Conservation (phyloP, 2,329 filamentous ascomycete species). For the Penicillium sp. region DNA sequence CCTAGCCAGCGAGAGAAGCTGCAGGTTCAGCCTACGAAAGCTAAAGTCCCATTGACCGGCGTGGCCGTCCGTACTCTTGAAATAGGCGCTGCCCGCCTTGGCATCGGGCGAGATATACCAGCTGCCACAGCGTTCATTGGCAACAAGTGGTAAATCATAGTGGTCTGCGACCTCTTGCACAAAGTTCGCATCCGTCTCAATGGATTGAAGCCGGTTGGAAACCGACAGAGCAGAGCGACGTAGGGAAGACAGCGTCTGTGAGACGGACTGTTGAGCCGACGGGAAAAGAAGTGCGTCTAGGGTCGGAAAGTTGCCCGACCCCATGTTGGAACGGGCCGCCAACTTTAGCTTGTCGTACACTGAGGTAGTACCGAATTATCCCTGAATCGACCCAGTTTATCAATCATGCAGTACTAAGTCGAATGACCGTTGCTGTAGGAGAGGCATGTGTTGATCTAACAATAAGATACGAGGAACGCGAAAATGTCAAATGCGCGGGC, state of each 20-base stretch:
- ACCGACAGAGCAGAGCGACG: slow-evolving; percentile 72
- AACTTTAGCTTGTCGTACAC: slow-evolving; percentile 3
- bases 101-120: slow-evolving; percentile 73
- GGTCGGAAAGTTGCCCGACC: slow-evolving; percentile 30
- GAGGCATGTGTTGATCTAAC: neutral
- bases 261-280: slow-evolving; percentile 58
- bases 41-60: slow-evolving; percentile 87
- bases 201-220: slow-evolving; percentile 74
- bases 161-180: slow-evolving; percentile 54
- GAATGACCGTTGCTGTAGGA: neutral
- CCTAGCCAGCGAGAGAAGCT: slow-evolving; percentile 66
- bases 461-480: neutral
- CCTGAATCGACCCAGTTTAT: neutral
- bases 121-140: slow-evolving; percentile 91
- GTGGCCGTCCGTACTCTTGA: slow-evolving; percentile 97
- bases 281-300: slow-evolving; percentile 51
- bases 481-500: slow-evolving; percentile 14
- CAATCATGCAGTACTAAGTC: neutral
- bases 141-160: slow-evolving; percentile 64
- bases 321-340: slow-evolving; percentile 20
- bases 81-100: slow-evolving; percentile 77
- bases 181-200: slow-evolving; percentile 70
- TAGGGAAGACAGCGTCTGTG: slow-evolving; percentile 63
- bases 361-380: slow-evolving; percentile 3
- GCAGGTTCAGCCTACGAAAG: slow-evolving; percentile 74